Base-by-base conservation (phyloP, 2,329 filamentous ascomycete genomes). In the Pseudogymnoascus sp. region DNA sequence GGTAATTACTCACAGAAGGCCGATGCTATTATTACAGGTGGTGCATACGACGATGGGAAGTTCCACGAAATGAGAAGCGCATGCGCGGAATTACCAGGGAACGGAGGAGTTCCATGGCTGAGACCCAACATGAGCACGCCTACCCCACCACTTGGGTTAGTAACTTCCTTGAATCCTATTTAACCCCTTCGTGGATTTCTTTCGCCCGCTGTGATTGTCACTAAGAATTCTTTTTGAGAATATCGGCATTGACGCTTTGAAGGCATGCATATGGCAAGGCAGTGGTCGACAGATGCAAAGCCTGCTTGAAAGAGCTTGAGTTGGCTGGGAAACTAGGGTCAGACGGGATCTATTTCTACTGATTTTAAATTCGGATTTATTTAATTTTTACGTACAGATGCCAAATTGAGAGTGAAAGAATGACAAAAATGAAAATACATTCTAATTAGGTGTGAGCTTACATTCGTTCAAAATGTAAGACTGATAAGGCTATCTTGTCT, bases 71-170 rank as follows among this genome's bases (percentile, higher is more conserved):
- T 68, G 65, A 60, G 45, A 23, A 49, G 63, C 11, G 63, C 61
- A 0, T 65, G 61, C 55, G 59, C 60, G 12, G n/a, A 52, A 16
- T 31, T 52, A 14, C 45, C 45, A 52, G 66, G 66, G 14, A 52
- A 55, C 7, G 63, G 63, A 60, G 58, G 61, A 19, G 62, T 65
- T 2, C 65, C 66, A 21, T 68, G 66, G 66, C 61, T 68, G 59
- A 63, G 62, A 63, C 65, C 64, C 4, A 65, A 68, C 64, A 58
- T 63, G 33, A 63, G 60, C 26, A 61, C 64, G 10, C 63, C 66
- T 6, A 65, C 59, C 8, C 65, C 65, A n/a, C 63, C 66, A 12
- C n/a, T 67, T 2, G 66, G 66, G 16, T 52, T 7, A 52, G 45
- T 52, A 31, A 52, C 2, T 7, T n/a, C 10, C 26, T 14, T 11